Evolutionary conservation across 1,284 basidiomycete genomes (phyloP).

Genomic region (Irpex lacteus): DNA sequence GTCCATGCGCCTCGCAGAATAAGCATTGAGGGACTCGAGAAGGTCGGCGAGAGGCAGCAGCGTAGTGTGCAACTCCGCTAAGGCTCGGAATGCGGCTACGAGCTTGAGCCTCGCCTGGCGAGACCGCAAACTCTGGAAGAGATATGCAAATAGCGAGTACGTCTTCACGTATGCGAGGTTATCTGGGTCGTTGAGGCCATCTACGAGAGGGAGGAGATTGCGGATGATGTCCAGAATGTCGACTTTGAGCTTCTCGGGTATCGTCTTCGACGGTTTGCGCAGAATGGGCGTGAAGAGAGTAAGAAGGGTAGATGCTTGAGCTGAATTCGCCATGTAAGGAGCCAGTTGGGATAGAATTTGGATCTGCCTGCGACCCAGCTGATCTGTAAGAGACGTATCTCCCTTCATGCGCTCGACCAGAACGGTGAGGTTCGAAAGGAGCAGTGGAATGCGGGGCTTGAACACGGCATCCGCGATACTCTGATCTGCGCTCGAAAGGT

Average conservation of each 20-base stretch:
- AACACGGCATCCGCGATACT: conserved; percentile 58
- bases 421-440: conserved; percentile 74
- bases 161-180: conserved; percentile 54
- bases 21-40: conserved; percentile 81
- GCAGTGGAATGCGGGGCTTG: conserved; percentile 71
- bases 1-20: conserved; percentile 78
- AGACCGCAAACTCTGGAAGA: conserved; percentile 76
- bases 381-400: conserved; percentile 58
- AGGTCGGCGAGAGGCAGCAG: conserved; percentile 53
- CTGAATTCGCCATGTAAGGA: conserved; percentile 66
- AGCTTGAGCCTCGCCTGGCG: conserved; percentile 70
- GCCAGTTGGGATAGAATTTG: conserved; percentile 79
- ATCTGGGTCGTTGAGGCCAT: conserved; percentile 54
- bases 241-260: conserved; percentile 87
- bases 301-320: conserved; percentile 77
- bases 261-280: conserved; percentile 70
- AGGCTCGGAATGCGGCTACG: conserved; percentile 58
- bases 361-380: conserved; percentile 83
- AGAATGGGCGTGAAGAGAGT: conserved; percentile 80
- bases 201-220: conserved; percentile 72
- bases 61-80: conserved; percentile 51
- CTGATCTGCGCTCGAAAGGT: conserved; percentile 50
- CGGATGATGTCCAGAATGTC: conserved; percentile 81
- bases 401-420: conserved; percentile 68
- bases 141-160: conserved; percentile 66